Evolutionary conservation across 495 filamentous ascomycete genomes (phyloP), one percentile per base, ranked within the genome.

Genomic region (Rhypophila decipiens): DNA sequence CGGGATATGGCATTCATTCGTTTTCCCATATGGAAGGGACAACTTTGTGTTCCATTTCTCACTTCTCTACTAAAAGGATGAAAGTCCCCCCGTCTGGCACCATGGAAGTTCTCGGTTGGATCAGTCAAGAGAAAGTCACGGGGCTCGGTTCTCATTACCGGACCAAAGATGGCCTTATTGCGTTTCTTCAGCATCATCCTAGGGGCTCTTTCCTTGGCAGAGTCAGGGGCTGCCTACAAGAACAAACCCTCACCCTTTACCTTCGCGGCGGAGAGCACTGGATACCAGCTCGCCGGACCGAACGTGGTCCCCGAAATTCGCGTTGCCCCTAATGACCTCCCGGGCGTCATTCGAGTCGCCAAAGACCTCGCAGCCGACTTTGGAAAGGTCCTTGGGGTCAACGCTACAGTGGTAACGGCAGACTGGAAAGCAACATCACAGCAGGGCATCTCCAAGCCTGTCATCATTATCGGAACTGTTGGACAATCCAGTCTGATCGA

Each of bases 391-490:
- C 73, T 74, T 10, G 70, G 70, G n/a, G 48, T 53, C 22, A 75
- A 75, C 22, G 61, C 44, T 2, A 57, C 59, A 17, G 54, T 65
- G 5, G 53, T 59, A 0, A 51, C 43, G 36, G 58, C 55, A 7
- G 53, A 63, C 45, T 64, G 58, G 58, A 48, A 31, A 39, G 24
- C 53, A 7, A 57, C 50, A n/a, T 24, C 31, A 2, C 52, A 59
- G 5, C 65, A 55, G 18, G 47, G 36, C 11, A 31, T 24, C 24
- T 15, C 50, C 5, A 51, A 9, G 40, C 55, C 59, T 2, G 60
- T 68, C 19, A 76, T 78, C 42, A 66, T 80, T 49, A 58, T 71
- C 20, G 77, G 76, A n/a, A 77, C 70, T 1, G 56, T 76, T 20
- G 74, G 72, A 9, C 65, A 68, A 19, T 76, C 71, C 12, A 65